A percentile compares a stretch with the other conserved stretches of the same genome.
phyloP scores from a whole-genome alignment of 164 flowering plant species.

The grape (Vitis vinifera) region DNA sequence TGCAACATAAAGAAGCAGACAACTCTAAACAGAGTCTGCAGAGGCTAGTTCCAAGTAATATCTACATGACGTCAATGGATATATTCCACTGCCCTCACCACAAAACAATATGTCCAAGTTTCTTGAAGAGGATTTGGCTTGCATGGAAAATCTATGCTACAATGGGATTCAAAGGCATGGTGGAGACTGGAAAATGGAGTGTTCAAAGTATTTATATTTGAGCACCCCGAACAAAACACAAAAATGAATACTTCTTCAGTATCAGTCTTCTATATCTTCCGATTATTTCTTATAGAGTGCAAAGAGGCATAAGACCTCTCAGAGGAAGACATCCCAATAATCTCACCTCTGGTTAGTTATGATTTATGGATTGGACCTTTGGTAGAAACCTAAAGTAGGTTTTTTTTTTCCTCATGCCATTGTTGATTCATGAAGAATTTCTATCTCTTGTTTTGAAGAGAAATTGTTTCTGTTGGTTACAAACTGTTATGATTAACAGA shows the following conservation, averaged over 20 bases:
- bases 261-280: no score
- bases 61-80: no score
- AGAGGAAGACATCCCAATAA: not conserved
- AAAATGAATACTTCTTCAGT: not conserved
- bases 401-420: not conserved
- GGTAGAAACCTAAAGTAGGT: no score
- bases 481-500: not conserved
- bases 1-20: no score
- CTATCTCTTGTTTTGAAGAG: not conserved
- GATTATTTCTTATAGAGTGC: not conserved
- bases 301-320: not conserved
- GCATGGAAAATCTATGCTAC: no score
- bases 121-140: no score
- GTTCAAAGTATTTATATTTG: not conserved
- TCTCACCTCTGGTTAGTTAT: not conserved
- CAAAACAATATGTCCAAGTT: no score
- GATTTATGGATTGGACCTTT: no score
- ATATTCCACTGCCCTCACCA: no score
- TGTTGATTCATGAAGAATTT: not conserved
- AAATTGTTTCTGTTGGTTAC: not conserved
- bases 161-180: not conserved
- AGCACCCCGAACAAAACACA: not conserved
- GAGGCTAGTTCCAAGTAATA: no score
- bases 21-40: no score
- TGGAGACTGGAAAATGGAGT: not conserved